Evolutionary conservation across 768 basidiomycete genomes (phyloP).

Genomic region (Cyathus striatus): DNA sequence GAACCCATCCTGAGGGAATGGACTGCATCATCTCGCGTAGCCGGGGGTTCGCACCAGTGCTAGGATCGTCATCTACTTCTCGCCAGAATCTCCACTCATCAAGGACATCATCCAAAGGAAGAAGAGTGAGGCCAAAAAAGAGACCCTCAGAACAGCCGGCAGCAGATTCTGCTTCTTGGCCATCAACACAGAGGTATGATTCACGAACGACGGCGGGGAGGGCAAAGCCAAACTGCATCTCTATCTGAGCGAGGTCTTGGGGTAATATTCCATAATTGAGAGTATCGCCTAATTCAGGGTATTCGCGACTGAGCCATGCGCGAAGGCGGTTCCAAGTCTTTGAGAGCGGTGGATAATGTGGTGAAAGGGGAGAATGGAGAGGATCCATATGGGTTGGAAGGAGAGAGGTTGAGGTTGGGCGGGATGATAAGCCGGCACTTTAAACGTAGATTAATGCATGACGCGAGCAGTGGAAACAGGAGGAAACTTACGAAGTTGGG

Average conservation of each 20-base stretch:
- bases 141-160: constrained; percentile 88
- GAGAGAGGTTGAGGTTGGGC: constrained; percentile 45
- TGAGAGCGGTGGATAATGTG: constrained; percentile 70
- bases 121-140: constrained; percentile 91
- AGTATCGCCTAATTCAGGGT: constrained; percentile 93
- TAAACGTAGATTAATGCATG: constrained; percentile 8
- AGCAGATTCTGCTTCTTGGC: constrained; percentile 88
- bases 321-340: constrained; percentile 83
- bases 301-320: constrained; percentile 77
- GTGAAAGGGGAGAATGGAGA: constrained; percentile 33
- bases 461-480: constrained; percentile 2
- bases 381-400: constrained; percentile 65
- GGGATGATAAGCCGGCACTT: constrained; percentile 37
- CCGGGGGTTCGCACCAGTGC: constrained; percentile 72
- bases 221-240: constrained; percentile 78
- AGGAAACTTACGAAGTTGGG: constrained; percentile 44
- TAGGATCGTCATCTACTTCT: constrained; percentile 85
- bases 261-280: constrained; percentile 88
- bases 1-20: constrained; percentile 86
- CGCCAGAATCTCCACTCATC: constrained; percentile 98
- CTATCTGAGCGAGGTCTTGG: constrained; percentile 73
- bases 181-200: constrained; percentile 83
- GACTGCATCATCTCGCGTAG: constrained; percentile 80
- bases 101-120: constrained; percentile 89
- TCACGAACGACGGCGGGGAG: constrained; percentile 89